Evolutionary conservation across 257 asterid genomes (phyloP).

Genomic region (Primulina tabacum): DNA sequence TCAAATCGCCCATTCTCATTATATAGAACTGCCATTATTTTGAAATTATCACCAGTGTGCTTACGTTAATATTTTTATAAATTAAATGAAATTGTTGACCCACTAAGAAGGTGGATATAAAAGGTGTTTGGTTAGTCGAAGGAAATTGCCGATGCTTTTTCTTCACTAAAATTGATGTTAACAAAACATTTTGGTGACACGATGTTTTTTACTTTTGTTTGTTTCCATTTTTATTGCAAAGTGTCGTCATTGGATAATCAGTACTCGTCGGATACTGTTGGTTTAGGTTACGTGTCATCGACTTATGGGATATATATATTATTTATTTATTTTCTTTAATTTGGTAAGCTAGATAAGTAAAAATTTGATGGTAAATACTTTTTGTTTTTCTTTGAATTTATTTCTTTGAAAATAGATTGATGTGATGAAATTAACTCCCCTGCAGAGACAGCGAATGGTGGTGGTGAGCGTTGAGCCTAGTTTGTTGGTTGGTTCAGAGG

Average conservation of each 20-base stretch:
- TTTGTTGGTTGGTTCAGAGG: too few relatives aligned
- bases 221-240: neutral
- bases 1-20: too few relatives aligned
- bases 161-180: slow-evolving; percentile 28
- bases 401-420: neutral
- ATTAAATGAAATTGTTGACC: slow-evolving; percentile 21
- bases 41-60: too few relatives aligned
- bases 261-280: neutral
- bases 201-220: slow-evolving; percentile 13
- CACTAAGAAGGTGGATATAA: slow-evolving; percentile 35
- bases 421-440: neutral
- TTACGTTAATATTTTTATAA: neutral
- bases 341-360: too few relatives aligned
- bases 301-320: neutral
- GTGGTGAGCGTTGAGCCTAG: too few relatives aligned
- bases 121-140: slow-evolving; percentile 30
- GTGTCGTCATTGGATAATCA: neutral
- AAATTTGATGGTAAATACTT: too few relatives aligned
- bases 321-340: too few relatives aligned
- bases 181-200: slow-evolving; percentile 30
- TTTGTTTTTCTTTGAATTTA: neutral
- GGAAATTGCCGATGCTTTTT: slow-evolving; percentile 29
- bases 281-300: slow-evolving; percentile 27
- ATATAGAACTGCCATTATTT: too few relatives aligned
- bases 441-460: neutral